Evolutionary conservation across 2,329 filamentous ascomycete species (phyloP).

Genomic region (Cadophora malorum): DNA sequence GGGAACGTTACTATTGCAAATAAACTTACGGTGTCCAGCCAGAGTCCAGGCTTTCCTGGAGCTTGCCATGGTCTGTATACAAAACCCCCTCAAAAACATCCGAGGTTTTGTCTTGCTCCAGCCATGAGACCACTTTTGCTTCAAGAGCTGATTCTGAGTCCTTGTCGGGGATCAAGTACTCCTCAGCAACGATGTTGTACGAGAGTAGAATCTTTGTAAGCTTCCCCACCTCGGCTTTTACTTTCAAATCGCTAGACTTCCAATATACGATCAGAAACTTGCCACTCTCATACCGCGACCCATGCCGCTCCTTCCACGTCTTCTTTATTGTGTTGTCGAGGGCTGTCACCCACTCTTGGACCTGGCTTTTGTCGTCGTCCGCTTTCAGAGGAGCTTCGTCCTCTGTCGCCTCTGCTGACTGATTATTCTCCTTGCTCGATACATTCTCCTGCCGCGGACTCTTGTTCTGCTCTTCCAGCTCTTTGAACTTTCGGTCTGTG

Average conservation of each 20-base stretch:
- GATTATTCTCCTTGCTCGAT: background rate
- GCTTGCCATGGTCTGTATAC: background rate
- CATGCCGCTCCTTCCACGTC: background rate
- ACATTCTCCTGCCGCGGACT: no score
- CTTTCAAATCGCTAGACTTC: background rate
- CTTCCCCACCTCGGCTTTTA: background rate
- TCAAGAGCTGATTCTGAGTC: background rate
- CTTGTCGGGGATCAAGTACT: background rate
- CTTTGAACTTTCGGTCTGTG: no score
- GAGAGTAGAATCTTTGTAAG: background rate
- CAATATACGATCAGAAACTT: background rate
- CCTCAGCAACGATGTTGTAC: background rate
- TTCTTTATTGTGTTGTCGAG: background rate
- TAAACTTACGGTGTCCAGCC: background rate
- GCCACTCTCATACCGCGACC: background rate
- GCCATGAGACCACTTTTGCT: background rate
- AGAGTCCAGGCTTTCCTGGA: background rate
- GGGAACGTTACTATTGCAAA: background rate
- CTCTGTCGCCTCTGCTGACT: no score
- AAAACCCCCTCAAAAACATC: background rate
- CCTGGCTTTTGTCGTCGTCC: background rate
- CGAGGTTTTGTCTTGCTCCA: background rate
- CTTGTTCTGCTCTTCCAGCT: no score
- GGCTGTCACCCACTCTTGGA: background rate
- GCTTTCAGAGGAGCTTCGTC: no score